These are phyloP conservation scores for Paramyrothecium roridum DNA, from an alignment of 2,329 filamentous ascomycete species.

Conservation along the genomic window DNA sequence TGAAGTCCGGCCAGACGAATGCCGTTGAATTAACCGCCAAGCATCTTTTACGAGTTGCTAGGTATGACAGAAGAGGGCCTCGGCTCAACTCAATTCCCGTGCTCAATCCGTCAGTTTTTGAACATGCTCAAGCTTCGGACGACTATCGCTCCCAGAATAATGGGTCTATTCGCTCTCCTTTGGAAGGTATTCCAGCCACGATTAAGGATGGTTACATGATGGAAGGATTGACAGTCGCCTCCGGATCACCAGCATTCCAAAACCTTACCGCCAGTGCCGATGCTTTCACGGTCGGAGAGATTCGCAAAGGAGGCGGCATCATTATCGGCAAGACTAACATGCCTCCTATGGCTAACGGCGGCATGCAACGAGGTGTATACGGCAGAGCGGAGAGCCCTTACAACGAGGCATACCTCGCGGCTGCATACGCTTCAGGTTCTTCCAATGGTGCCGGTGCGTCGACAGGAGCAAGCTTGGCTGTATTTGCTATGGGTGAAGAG, in stretches of 20 bases:
- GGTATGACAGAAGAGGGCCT: slow-evolving; percentile 18
- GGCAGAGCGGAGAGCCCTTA: slow-evolving; percentile 56
- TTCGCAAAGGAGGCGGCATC: slow-evolving; percentile 33
- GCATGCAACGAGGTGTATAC: slow-evolving; percentile 53
- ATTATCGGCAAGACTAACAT: slow-evolving; percentile 51
- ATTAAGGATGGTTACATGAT: slow-evolving; percentile 57
- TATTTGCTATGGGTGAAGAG: slow-evolving; percentile 52
- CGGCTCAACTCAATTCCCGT: slow-evolving; percentile 21
- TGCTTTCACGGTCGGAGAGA: slow-evolving; percentile 42
- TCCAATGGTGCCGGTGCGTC: slow-evolving; percentile 54
- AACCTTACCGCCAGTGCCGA: slow-evolving; percentile 48
- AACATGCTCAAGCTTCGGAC: slow-evolving; percentile 23
- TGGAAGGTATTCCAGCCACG: slow-evolving; percentile 56
- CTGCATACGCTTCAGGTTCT: slow-evolving; percentile 54
- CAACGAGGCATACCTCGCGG: slow-evolving; percentile 48
- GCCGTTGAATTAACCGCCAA: slow-evolving; percentile 22
- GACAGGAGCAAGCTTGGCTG: slow-evolving; percentile 45
- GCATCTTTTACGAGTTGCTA: slow-evolving; percentile 20
- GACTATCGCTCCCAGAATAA: slow-evolving; percentile 13
- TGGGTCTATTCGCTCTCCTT: slow-evolving; percentile 10
- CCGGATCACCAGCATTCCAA: slow-evolving; percentile 52
- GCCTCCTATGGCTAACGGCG: slow-evolving; percentile 56
- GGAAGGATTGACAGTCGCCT: slow-evolving; percentile 47
- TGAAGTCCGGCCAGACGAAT: slow-evolving; percentile 11
- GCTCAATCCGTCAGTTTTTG: slow-evolving; percentile 20